Evolutionary conservation across 495 filamentous ascomycete genomes (phyloP).

Genomic region (Aspergillus sparsus): DNA sequence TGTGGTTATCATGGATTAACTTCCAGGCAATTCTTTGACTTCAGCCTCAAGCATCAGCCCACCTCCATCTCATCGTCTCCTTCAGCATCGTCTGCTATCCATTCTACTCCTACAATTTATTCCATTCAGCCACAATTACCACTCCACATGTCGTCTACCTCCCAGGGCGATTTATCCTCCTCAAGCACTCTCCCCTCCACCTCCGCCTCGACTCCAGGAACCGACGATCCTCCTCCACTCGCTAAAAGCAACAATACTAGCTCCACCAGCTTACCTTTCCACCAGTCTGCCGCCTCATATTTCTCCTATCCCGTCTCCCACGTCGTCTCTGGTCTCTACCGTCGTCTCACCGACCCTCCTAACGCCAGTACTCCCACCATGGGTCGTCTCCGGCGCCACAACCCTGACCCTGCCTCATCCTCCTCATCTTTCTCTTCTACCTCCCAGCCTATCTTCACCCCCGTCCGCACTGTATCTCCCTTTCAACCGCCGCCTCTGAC

Average conservation of each 20-base stretch:
- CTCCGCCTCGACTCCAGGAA: slow-evolving; percentile 36
- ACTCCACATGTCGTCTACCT: slow-evolving; percentile 20
- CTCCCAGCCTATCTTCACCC: slow-evolving; percentile 46
- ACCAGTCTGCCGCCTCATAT: slow-evolving; percentile 48
- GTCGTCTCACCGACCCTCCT: slow-evolving; percentile 52
- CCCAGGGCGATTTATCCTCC: slow-evolving; percentile 10
- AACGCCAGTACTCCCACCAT: slow-evolving; percentile 25
- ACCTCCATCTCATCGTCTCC: slow-evolving; percentile 11
- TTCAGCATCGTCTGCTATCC: background rate
- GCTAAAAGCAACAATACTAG: slow-evolving; percentile 23
- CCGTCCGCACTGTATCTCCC: slow-evolving; percentile 55
- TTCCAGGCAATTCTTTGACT: background rate
- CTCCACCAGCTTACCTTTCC: slow-evolving; percentile 25
- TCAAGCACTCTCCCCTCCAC: slow-evolving; percentile 30
- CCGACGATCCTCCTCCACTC: slow-evolving; percentile 31
- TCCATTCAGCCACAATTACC: slow-evolving; percentile 19
- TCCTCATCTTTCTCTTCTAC: slow-evolving; percentile 31
- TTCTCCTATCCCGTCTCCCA: slow-evolving; percentile 58
- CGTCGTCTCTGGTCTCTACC: slow-evolving; percentile 54
- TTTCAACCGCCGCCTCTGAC: slow-evolving; percentile 63
- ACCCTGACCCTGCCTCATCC: slow-evolving; percentile 24
- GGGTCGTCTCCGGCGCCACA: slow-evolving; percentile 21
- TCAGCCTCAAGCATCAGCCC: slow-evolving; percentile 17
- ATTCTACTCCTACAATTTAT: slow-evolving; percentile 1
- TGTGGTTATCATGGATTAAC: background rate